Conservation (phyloP, 352 stramenopile genomes). For the Globisporangium okanoganense region DNA sequence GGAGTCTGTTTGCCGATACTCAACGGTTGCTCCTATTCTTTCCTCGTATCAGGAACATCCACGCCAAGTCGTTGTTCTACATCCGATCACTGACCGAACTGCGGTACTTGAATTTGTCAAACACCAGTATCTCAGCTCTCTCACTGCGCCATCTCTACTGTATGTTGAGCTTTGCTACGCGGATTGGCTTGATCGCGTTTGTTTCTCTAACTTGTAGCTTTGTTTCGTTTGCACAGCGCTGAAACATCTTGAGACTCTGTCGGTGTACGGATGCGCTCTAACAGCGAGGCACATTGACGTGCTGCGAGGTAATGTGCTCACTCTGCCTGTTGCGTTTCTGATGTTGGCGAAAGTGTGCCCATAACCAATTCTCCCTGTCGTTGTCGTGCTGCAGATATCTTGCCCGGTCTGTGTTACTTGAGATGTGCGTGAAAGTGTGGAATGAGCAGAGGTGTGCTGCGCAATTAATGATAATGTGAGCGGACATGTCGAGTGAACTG, state of each 20-base stretch:
- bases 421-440: constrained; percentile 34
- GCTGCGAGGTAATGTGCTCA: constrained; percentile 32
- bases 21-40: not conserved
- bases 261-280: constrained; percentile 51
- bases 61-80: constrained; percentile 56
- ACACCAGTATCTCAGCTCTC: constrained; percentile 59
- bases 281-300: constrained; percentile 47
- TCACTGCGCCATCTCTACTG: constrained; percentile 70
- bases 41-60: constrained; percentile 51
- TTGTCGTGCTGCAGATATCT: constrained; percentile 27
- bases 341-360: not conserved
- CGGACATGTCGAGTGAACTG: too few species aligned
- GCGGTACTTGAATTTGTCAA: constrained; percentile 71
- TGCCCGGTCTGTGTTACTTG: constrained; percentile 41
- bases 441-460: too few species aligned
- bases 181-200: not conserved
- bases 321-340: not conserved
- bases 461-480: too few species aligned
- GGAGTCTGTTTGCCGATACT: not conserved
- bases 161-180: constrained; percentile 23
- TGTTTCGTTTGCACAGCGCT: constrained; percentile 26
- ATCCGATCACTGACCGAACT: constrained; percentile 55
- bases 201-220: not conserved
- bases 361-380: too few species aligned
- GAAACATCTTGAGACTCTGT: constrained; percentile 49